A percentile compares a stretch with the other conserved stretches of the same genome.
phyloP scores from a whole-genome alignment of 768 basidiomycete genomes.

The Hydnum rufescens region DNA sequence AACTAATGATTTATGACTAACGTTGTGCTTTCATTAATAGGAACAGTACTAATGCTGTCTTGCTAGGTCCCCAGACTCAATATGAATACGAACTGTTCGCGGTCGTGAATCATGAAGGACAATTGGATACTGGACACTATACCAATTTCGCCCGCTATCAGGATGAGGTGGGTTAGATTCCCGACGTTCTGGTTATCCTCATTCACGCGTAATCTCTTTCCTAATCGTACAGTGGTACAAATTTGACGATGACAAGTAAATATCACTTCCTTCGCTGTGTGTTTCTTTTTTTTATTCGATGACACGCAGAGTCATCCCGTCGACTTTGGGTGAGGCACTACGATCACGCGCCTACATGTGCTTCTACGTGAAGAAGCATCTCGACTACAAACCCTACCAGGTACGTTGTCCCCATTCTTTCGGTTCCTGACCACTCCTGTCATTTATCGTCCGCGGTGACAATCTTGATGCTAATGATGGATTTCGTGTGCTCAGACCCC shows the following conservation, averaged over 20 bases:
- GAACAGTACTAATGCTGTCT: neutral
- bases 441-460: no score
- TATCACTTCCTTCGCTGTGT: neutral
- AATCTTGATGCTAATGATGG: no score
- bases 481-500: no score
- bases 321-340: constrained; percentile 47
- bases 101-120: constrained; percentile 87
- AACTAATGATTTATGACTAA: no score
- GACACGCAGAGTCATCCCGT: constrained; percentile 39
- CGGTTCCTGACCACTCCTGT: no score
- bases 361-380: constrained; percentile 78
- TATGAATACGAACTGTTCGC: constrained; percentile 86
- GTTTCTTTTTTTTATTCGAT: constrained; percentile 5
- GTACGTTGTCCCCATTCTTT: no score
- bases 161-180: constrained; percentile 45
- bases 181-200: constrained; percentile 1
- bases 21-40: no score
- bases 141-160: constrained; percentile 69
- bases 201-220: neutral
- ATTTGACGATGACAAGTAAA: constrained; percentile 86
- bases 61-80: constrained; percentile 20
- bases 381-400: constrained; percentile 80
- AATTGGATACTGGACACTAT: constrained; percentile 89
- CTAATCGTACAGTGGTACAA: constrained; percentile 79
- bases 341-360: constrained; percentile 79